Evolutionary conservation across 306 rosid species (phyloP).

Genomic region (Ormosia semicastrata): DNA sequence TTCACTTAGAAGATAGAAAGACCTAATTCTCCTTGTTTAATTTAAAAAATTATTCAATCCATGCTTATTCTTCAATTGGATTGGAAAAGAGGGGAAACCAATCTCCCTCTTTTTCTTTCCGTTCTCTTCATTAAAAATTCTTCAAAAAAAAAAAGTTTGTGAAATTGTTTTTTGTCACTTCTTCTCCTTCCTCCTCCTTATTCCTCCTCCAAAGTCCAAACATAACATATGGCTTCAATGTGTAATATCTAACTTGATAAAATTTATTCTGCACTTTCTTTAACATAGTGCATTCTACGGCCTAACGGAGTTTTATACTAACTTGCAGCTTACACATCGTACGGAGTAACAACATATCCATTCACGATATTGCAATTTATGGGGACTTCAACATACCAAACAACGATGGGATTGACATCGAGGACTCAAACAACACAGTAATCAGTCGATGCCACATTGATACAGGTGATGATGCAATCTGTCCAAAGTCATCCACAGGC

Average conservation of each 20-base stretch:
- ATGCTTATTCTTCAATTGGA: background rate
- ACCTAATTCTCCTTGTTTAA: background rate
- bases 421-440: constrained; percentile 82
- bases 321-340: constrained; percentile 83
- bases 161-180: background rate
- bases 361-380: constrained; percentile 66
- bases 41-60: background rate
- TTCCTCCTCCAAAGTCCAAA: background rate
- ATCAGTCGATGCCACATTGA: constrained; percentile 79
- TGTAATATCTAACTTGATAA: background rate
- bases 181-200: background rate
- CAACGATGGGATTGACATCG: constrained; percentile 91
- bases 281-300: background rate
- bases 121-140: too few species aligned
- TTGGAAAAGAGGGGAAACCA: background rate
- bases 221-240: background rate
- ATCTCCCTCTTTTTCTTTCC: too few species aligned
- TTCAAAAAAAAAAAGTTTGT: too few species aligned
- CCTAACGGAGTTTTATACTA: constrained; percentile 19
- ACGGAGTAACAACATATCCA: constrained; percentile 47
- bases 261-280: background rate
- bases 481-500: constrained; percentile 76
- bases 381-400: constrained; percentile 90
- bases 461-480: constrained; percentile 94
- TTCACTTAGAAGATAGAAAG: too few species aligned